Percentiles rank a stretch among this genome's conserved stretches.
phyloP scores from a whole-genome alignment of 225 moss, liverwort and hornwort species.

The Rhytidiadelphus loreus region DNA sequence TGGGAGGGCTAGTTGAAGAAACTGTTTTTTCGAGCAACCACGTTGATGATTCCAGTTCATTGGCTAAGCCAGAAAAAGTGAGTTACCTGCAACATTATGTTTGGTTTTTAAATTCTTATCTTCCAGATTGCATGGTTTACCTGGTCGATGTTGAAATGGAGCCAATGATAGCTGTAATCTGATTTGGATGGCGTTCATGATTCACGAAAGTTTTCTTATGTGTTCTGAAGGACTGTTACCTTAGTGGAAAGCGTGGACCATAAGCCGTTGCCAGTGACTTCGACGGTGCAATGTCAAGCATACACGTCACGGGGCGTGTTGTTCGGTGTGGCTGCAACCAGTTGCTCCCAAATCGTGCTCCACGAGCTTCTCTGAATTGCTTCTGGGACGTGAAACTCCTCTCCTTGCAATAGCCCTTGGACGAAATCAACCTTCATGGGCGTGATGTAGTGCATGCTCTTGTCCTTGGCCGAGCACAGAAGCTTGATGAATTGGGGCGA shows the following conservation, averaged over 20 bases:
- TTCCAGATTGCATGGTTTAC: not conserved
- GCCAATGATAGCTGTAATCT: not conserved
- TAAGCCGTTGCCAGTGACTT: not conserved
- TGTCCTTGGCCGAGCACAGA: constrained; percentile 19
- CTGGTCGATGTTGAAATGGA: not conserved
- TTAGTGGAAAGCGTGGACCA: not conserved
- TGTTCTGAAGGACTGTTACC: not conserved
- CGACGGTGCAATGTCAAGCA: not conserved
- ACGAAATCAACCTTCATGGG: constrained; percentile 18
- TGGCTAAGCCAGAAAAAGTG: not conserved
- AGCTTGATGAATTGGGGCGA: constrained; percentile 19
- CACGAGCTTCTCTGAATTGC: not conserved
- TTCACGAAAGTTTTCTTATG: not conserved
- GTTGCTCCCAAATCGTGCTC: constrained; percentile 24
- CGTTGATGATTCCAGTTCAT: not conserved
- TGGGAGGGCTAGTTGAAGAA: not conserved
- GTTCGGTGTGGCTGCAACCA: not conserved
- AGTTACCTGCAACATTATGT: not conserved
- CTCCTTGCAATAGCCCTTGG: constrained; percentile 4
- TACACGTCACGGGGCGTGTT: not conserved
- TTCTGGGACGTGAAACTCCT: not conserved
- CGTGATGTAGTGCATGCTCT: constrained; percentile 7
- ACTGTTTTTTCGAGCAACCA: not conserved
- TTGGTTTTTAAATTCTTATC: not conserved
- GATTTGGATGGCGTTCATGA: not conserved